Evolutionary conservation across 108 stramenopile species (phyloP), one percentile per base, ranked within the genome.

Genomic region (Discostella pseudostelligera): DNA sequence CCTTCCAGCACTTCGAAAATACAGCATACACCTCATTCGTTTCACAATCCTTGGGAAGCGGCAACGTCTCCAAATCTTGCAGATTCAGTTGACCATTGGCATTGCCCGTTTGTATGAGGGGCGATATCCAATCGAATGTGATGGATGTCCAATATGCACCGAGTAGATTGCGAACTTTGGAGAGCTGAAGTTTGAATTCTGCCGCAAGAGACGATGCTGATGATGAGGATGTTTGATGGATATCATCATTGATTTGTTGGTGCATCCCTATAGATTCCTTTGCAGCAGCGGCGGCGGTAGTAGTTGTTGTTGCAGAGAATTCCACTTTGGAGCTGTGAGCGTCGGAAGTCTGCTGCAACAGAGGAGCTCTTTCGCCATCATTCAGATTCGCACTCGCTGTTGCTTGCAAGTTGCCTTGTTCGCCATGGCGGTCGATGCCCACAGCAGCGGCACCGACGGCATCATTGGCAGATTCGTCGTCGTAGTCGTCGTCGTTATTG

Each of bases 41-140:
- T 16, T 65, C 44, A 20, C 88, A 90, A 65, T 78, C 64, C 3
- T 61, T 35, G 1, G 84, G 88, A 13, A 97, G 68, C 11, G 88
- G 87, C 19, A 88, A 48, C 12, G 59, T 21, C 4, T 82, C 45
- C 51, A 97, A 62, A 70, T 95, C 94, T 14, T 76, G 70, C 4
- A 77, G 72, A 29, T 95, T 78, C 24, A 95, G 78, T 63, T 76
- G 79, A 32, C 79, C 76, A 20, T 87, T 83, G 14, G 47, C 56
- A 62, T 89, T 85, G 12, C 91, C 90, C 10, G 79, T 19, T 2
- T 72, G 60, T 28, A 95, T 37, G n/a, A 95, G 59, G 7, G 87
- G 82, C 0, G 62, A 62, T 51, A 93, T 80, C 87, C 86, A 96
- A n/a, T 75, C 57, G 70, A 93, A 93, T 11, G 77, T 74, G n/a